Base-by-base conservation (phyloP, 805 yeast species). In the Nakazawaea ishiwadae region DNA sequence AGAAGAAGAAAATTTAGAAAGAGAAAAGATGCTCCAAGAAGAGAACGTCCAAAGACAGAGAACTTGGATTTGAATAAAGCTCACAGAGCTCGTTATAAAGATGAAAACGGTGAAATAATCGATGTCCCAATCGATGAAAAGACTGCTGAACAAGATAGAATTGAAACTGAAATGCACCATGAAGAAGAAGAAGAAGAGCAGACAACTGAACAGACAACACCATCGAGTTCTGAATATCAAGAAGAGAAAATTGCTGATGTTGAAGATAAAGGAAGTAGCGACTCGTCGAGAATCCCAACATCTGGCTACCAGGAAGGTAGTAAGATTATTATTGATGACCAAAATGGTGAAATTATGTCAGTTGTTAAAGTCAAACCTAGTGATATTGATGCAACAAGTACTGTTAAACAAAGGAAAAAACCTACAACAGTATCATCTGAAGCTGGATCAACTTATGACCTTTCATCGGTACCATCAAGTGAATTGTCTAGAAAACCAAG, bases 321-420 rank as follows among this genome's bases (percentile, higher is more conserved):
- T 28, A 66, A 73, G 32, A 59, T 90, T 28, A 74, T 90, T 40
- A 69, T 91, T 42, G 99, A 91, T 57, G 93, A 89, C 60, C 76
- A 73, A 42, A 71, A 80, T 36, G 98, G 98, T 42, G 96, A 90
- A 55, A 72, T 89, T 33, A 54, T 91, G 38, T 80, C 76, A 39
- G 70, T 80, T 2, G 65, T 81, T 40, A 52, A 61, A 52, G 58
- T 50, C 10, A 15, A 33, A n/a, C 36, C 15, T 20, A 6, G 5
- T 20, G 15, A 5, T 3, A 24, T 24, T 5, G 9, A 10, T 24
- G 12, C 27, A 10, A 5, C 4, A 24, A 3, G 35, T 7, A 4
- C 18, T 14, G 31, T 7, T 11, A 9, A 8, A 28, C 5, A n/a
- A 20, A 17, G 17, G 35, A 34, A 28, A 16, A 11, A 5, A 4